These are phyloP conservation scores for Ichthyophthirius multifiliis DNA, from an alignment of 169 alveolate genomes.

Conservation along the genomic window DNA sequence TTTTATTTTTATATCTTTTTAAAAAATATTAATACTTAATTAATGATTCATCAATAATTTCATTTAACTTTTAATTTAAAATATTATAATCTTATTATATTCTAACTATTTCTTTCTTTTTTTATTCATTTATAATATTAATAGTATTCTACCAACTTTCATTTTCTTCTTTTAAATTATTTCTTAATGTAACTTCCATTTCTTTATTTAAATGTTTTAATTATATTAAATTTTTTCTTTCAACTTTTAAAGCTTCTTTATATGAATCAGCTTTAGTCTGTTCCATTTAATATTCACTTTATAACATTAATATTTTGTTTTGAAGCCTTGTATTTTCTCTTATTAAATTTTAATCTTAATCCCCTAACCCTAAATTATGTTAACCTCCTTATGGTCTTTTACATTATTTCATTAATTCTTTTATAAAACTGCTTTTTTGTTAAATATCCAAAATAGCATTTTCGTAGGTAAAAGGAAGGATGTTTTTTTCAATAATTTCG, in stretches of 20 bases:
- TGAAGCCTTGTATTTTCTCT: conserved; percentile 6
- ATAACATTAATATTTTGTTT: not conserved
- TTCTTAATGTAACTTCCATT: conserved; percentile 8
- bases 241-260: not conserved
- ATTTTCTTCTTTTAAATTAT: conserved; percentile 16
- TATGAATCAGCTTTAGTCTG: not conserved
- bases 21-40: too few relatives aligned
- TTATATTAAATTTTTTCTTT: not conserved
- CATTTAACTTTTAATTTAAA: too few relatives aligned
- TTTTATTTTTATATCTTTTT: too few relatives aligned
- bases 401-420: not conserved
- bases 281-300: not conserved
- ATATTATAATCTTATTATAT: not conserved
- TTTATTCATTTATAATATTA: not conserved
- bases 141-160: conserved; percentile 9
- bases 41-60: too few relatives aligned
- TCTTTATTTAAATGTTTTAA: not conserved
- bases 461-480: not conserved
- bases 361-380: not conserved
- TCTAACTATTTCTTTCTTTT: not conserved
- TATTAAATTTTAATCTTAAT: not conserved
- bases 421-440: not conserved
- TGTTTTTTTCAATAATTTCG: not conserved
- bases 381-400: too few relatives aligned
- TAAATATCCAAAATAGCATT: not conserved